A percentile compares a stretch with the other conserved stretches of the same genome.
phyloP scores from a whole-genome alignment of 163 green algal species.

The Coccomyxa subellipsoidea region DNA sequence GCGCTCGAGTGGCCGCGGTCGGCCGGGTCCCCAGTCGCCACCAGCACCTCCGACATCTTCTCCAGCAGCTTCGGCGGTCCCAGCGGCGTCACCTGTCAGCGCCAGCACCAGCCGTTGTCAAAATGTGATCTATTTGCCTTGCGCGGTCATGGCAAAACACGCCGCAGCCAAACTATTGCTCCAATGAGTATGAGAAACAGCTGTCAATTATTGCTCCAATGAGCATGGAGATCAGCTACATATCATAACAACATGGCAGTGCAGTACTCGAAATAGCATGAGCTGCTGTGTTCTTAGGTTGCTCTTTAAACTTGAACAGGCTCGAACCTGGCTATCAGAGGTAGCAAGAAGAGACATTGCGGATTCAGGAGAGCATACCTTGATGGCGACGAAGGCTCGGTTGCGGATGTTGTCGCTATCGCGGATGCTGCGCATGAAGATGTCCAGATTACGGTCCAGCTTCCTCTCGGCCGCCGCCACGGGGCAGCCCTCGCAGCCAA shows the following conservation, averaged over 20 bases:
- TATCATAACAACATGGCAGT: too few relatives aligned
- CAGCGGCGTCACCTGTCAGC: slow-evolving; percentile 72
- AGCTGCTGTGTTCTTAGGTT: too few relatives aligned
- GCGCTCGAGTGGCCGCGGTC: slow-evolving; percentile 3
- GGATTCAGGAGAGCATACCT: slow-evolving; percentile 33
- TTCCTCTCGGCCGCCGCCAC: slow-evolving; percentile 37
- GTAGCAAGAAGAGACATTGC: background rate
- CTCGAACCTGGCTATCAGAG: too few relatives aligned
- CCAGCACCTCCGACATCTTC: slow-evolving; percentile 50
- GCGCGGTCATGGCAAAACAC: too few relatives aligned
- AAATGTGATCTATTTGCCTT: too few relatives aligned
- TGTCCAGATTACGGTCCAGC: slow-evolving; percentile 64
- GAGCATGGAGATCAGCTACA: too few relatives aligned
- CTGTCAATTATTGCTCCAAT: too few relatives aligned
- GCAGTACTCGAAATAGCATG: too few relatives aligned
- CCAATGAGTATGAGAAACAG: too few relatives aligned
- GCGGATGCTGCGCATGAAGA: slow-evolving; percentile 72
- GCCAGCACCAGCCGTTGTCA: too few relatives aligned
- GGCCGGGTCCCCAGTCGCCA: slow-evolving; percentile 24
- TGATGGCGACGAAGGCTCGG: slow-evolving; percentile 79
- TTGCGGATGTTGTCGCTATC: slow-evolving; percentile 43
- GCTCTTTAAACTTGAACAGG: too few relatives aligned
- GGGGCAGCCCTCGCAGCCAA: background rate
- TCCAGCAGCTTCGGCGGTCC: slow-evolving; percentile 76
- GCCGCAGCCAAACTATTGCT: too few relatives aligned